phyloP scores from a whole-genome alignment of 2,329 filamentous ascomycete species.

The Penicillium glabrum region DNA sequence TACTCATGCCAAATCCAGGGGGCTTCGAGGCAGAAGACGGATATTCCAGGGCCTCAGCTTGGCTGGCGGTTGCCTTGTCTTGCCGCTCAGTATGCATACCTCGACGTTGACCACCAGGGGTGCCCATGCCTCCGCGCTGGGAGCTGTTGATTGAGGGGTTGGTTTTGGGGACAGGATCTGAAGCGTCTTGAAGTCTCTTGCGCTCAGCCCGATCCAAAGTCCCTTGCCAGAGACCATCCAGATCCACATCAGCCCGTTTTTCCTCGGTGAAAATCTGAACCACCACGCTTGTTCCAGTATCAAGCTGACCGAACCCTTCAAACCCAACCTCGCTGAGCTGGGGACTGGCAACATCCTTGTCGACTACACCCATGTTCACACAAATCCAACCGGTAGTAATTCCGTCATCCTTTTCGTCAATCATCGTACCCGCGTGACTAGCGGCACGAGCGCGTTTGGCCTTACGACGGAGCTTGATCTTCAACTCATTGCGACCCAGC shows the following conservation, averaged over 20 bases:
- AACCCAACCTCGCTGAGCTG: conserved; percentile 43
- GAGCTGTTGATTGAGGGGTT: conserved; percentile 16
- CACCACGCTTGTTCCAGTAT: conserved; percentile 61
- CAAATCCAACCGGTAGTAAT: conserved; percentile 95
- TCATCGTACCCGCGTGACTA: conserved; percentile 64
- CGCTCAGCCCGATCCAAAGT: conserved; percentile 43
- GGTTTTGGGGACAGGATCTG: conserved; percentile 23
- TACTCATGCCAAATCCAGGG: conserved; percentile 12
- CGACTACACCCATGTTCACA: conserved; percentile 76
- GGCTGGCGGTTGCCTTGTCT: not conserved
- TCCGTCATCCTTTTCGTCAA: conserved; percentile 70
- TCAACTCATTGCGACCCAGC: conserved; percentile 85
- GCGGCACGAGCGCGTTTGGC: conserved; percentile 79
- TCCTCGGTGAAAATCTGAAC: conserved; percentile 72
- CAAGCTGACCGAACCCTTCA: conserved; percentile 71
- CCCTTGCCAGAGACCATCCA: conserved; percentile 64
- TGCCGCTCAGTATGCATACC: conserved; percentile 24
- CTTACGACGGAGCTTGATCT: conserved; percentile 78
- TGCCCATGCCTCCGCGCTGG: conserved; percentile 19
- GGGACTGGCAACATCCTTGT: conserved; percentile 46
- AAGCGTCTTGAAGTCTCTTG: conserved; percentile 33
- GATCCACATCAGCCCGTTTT: conserved; percentile 65
- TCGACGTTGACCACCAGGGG: conserved; percentile 29
- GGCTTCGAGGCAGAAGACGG: not conserved
- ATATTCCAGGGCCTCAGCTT: not conserved